Evolutionary conservation across 2,329 filamentous ascomycete species (phyloP).

Genomic region (Talaromyces sp.): DNA sequence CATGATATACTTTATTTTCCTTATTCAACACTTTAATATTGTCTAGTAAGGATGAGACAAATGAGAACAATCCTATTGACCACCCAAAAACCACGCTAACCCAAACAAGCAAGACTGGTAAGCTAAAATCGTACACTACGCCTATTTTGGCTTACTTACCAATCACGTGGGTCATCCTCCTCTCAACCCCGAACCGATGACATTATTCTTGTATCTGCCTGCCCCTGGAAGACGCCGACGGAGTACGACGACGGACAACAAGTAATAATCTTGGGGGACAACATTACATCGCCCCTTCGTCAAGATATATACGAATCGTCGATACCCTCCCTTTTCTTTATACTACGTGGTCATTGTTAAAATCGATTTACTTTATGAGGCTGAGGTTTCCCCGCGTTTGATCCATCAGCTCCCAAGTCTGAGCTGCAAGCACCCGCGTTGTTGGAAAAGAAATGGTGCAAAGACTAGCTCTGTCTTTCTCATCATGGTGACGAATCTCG

Average conservation of each 20-base stretch:
- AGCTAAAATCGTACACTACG: slow-evolving; percentile 29
- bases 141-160: neutral
- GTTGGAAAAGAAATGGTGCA: neutral
- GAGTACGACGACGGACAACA: too few species aligned
- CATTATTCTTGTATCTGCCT: too few species aligned
- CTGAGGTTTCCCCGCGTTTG: neutral
- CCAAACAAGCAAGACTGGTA: neutral
- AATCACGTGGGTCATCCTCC: neutral
- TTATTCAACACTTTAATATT: too few species aligned
- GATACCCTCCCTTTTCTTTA: neutral
- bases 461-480: neutral
- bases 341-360: neutral
- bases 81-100: neutral
- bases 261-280: too few species aligned
- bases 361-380: neutral
- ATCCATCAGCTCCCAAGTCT: too few species aligned
- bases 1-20: neutral
- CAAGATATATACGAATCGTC: neutral
- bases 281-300: too few species aligned
- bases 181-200: neutral
- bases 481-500: slow-evolving; percentile 19
- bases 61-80: too few species aligned
- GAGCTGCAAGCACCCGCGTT: too few species aligned
- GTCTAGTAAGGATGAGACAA: too few species aligned
- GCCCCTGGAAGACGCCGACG: too few species aligned